phyloP scores from a whole-genome alignment of 2,329 filamentous ascomycete genomes.

The Lecanoromycetidae sp. region DNA sequence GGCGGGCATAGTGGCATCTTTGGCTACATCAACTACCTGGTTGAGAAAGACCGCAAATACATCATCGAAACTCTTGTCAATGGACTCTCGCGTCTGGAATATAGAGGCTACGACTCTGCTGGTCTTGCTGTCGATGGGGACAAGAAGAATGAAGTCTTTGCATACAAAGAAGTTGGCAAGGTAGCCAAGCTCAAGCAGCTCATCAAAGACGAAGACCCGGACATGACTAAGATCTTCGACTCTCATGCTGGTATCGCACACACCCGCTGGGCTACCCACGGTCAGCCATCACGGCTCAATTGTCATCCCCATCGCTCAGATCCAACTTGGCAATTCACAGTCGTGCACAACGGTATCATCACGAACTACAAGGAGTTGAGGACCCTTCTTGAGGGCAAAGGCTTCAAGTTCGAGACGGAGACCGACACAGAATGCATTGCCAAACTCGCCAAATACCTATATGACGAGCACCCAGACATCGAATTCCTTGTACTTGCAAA shows the following conservation, averaged over 20 bases:
- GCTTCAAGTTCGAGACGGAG: conserved; percentile 97
- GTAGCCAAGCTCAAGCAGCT: conserved; percentile 91
- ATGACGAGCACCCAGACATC: conserved; percentile 85
- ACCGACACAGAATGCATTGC: conserved; percentile 99
- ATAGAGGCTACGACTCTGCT: conserved; percentile 92
- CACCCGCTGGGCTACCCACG: conserved; percentile 98
- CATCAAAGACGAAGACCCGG: conserved; percentile 69
- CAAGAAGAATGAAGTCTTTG: conserved; percentile 95
- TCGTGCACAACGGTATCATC: conserved; percentile 99
- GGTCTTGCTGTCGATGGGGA: conserved; percentile 92
- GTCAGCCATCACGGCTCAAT: conserved; percentile 82
- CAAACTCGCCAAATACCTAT: conserved; percentile 96
- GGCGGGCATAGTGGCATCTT: conserved; percentile 65
- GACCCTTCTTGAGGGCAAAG: conserved; percentile 83
- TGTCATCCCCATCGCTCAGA: conserved; percentile 98
- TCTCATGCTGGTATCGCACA: conserved; percentile 98
- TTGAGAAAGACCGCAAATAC: conserved; percentile 96
- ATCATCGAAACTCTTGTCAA: conserved; percentile 94
- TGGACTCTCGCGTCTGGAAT: conserved; percentile 90
- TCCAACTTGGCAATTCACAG: conserved; percentile 84
- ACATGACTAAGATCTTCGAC: conserved; percentile 87
- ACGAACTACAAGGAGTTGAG: conserved; percentile 99
- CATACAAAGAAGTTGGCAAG: conserved; percentile 99
- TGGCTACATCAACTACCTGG: conserved; percentile 98
- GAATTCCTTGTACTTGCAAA: conserved; percentile 95